Evolutionary conservation across 495 filamentous ascomycete genomes (phyloP), one percentile per base, ranked within the genome.

Genomic region (Clohesyomyces aquaticus): DNA sequence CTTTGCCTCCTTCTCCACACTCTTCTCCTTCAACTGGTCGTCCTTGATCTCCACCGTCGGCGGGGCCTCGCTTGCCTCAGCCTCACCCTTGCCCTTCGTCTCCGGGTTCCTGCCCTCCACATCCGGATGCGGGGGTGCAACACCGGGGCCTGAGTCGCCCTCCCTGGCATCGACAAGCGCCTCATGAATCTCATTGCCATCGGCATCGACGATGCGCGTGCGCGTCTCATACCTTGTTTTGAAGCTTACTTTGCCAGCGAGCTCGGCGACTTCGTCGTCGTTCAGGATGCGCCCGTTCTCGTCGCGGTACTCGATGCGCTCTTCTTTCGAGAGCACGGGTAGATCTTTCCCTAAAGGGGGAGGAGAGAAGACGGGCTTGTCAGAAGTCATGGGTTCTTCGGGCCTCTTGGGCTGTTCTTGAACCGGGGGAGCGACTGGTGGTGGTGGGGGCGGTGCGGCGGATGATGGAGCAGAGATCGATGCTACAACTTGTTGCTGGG

Each of bases 281-380:
- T 93, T 80, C 21, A 98, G 81, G 42, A 98, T 69, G 68, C 97
- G 96, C 52, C 94, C 94, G 65, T 96, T 79, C 72, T 98, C 91
- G 72, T 98, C 94, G 45, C 94, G 87, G 76, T 96, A 98, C 76
- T 98, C 94, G 61, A 97, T 81, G 61, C 87, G 88, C 72, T 96
- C 91, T 73, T 96, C 88, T 26, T 82, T 82, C 46, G 82, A 83
- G 43, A 90, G 52, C 45, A 91, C 46, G 25, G 62, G 67, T 14
- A 56, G 46, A 10, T 49, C 58, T 52, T 65, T 54, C n/a, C 19
- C 47, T 50, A 28, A 18, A 1, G 67, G 64, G 4, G 60, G 64
- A 1, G 61, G 68, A 16, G 75, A 76, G 8, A 75, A 72, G 27
- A 51, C 23, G 25, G 72, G 63, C 38, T 76, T 72, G 12, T 65